Evolutionary conservation across 2,329 filamentous ascomycete genomes (phyloP).

Genomic region (Diaporthe citrichinensis): DNA sequence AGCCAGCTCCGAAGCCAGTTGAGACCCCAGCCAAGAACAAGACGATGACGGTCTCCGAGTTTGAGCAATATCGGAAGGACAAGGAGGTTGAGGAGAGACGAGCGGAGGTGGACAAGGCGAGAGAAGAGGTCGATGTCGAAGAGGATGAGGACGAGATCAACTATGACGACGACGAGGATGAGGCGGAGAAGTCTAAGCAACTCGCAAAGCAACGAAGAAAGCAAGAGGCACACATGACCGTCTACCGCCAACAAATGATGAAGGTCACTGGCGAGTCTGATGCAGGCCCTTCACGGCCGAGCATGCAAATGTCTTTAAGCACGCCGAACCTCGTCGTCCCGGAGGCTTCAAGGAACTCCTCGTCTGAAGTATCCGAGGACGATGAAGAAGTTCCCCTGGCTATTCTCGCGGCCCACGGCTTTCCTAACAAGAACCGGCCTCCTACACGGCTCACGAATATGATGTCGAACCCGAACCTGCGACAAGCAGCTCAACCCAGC

Average conservation of each 20-base stretch:
- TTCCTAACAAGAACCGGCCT: slow-evolving; percentile 83
- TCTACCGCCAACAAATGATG: slow-evolving; percentile 97
- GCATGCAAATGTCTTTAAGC: slow-evolving; percentile 71
- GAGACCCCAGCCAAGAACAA: slow-evolving; percentile 69
- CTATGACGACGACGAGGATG: slow-evolving; percentile 84
- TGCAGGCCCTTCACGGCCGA: slow-evolving; percentile 64
- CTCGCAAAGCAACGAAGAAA: slow-evolving; percentile 84
- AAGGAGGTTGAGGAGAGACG: slow-evolving; percentile 66
- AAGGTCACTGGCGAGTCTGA: slow-evolving; percentile 86
- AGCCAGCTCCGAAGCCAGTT: slow-evolving; percentile 44
- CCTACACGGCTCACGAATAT: slow-evolving; percentile 76
- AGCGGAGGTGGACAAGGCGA: slow-evolving; percentile 59
- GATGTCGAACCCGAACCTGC: slow-evolving; percentile 80
- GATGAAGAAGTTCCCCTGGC: slow-evolving; percentile 91
- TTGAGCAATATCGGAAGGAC: slow-evolving; percentile 84
- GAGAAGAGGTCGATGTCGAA: slow-evolving; percentile 70
- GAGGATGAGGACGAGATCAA: slow-evolving; percentile 75
- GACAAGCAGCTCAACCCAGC: slow-evolving; percentile 64
- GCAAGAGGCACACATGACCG: slow-evolving; percentile 90
- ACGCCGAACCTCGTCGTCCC: slow-evolving; percentile 58
- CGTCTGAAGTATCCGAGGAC: slow-evolving; percentile 69
- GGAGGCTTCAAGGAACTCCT: slow-evolving; percentile 53
- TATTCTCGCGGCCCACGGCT: slow-evolving; percentile 90
- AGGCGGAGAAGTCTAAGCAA: slow-evolving; percentile 80
- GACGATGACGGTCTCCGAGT: slow-evolving; percentile 91